phyloP scores from a whole-genome alignment of 805 yeast genomes.

The Isabelozyma gotoi region DNA sequence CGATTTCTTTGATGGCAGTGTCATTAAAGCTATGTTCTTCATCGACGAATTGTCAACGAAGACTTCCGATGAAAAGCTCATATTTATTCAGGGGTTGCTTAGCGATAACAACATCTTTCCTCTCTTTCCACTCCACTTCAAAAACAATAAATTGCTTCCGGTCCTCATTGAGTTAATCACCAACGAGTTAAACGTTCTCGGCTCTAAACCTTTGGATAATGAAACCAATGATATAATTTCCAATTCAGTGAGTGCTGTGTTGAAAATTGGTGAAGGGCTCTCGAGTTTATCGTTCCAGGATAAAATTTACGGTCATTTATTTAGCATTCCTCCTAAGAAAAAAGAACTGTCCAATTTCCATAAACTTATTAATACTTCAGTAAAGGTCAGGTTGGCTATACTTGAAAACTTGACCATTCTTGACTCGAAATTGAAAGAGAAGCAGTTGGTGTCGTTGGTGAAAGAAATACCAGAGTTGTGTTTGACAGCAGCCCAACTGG shows the following conservation, averaged over 20 bases:
- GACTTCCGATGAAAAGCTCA: slow-evolving; percentile 60
- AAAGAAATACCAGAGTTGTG: slow-evolving; percentile 43
- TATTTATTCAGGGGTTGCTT: slow-evolving; percentile 68
- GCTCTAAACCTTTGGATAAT: slow-evolving; percentile 13
- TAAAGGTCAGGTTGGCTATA: slow-evolving; percentile 27
- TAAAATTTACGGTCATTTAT: slow-evolving; percentile 51
- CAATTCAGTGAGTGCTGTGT: slow-evolving; percentile 51
- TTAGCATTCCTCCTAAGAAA: slow-evolving; percentile 21
- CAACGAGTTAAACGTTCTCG: slow-evolving; percentile 32
- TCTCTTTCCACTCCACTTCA: slow-evolving; percentile 42
- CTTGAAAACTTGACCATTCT: slow-evolving; percentile 49
- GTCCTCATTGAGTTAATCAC: slow-evolving; percentile 54
- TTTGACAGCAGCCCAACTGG: slow-evolving; percentile 23
- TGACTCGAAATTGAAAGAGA: slow-evolving; percentile 48
- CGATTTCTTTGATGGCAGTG: slow-evolving; percentile 76
- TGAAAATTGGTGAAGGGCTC: slow-evolving; percentile 61
- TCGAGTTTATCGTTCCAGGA: slow-evolving; percentile 81
- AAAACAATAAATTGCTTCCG: slow-evolving; percentile 74
- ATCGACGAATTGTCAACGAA: slow-evolving; percentile 83
- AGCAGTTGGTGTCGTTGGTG: slow-evolving; percentile 50
- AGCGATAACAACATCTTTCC: slow-evolving; percentile 22
- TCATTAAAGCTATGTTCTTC: slow-evolving; percentile 76
- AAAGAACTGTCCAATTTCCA: slow-evolving; percentile 16
- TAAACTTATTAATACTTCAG: slow-evolving; percentile 31
- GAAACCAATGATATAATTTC: slow-evolving; percentile 43